Base-by-base conservation (phyloP, 176 grass and related monocot species). In the Ensete ventricosum region DNA sequence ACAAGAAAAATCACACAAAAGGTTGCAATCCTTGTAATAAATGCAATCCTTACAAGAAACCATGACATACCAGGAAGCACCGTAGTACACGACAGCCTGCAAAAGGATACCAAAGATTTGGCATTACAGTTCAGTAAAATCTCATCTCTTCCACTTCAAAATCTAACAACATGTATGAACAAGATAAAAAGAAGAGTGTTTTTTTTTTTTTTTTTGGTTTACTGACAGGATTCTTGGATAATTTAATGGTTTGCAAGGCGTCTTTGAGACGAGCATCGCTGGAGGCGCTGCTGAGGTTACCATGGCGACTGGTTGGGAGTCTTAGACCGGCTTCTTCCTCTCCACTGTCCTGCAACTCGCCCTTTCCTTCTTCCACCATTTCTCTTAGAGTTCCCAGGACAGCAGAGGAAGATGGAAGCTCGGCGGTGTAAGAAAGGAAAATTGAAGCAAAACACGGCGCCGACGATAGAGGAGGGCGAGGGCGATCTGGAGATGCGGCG, bases 61-160 rank as follows among this genome's bases (percentile, higher is more conserved):
- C 34, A 34, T 52, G 60, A 71, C 90, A 83, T 86, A 98, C 94
- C 88, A 98, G 81, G 88, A 93, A 68, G 94, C 83, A 16, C 88
- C 94, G 76, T 89, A 93, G 57, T 91, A 85, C 53, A 93, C 69
- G 59, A 98, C 84, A 11, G 77, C 88, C 94, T 98, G 76, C 83
- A 89, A 84, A 49, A 75, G 60, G 55, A 74, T 1, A 84, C 70
- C 62, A 50, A 24, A 70, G 62, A 24, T 17, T 53, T 64, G 1
- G 9, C 34, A 6, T 43, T 43, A 43, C 34, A 43, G 0, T 43
- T 43, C 34, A 5, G 34, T 43, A 43, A 43, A 43, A 43, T 43
- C 3, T 43, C 34, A 43, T 53, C 2, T 49, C 54, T 1, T 55
- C 34, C 23, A 77, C 23, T 54, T 77, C 34, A 25, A 12, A 57